Base-by-base conservation (phyloP, 352 stramenopile species). In the Pelagophyceae sp. region DNA sequence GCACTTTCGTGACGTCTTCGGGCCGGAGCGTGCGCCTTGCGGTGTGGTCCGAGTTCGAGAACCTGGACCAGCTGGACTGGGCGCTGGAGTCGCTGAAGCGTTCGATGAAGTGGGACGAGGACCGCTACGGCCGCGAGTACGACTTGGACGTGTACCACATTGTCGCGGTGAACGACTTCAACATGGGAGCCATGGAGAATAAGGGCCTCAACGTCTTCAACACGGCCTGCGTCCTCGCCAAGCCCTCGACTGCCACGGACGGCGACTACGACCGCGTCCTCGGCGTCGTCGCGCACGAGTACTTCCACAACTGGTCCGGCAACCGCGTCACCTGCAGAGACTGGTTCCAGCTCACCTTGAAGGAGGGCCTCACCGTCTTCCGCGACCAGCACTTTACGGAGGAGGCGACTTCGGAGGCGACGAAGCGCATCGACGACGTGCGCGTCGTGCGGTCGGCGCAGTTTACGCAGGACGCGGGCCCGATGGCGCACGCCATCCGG, bases 201-300 rank as follows among this genome's bases (percentile, higher is more conserved):
- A 89, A 88, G 84, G 88, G 87, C n/a, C 80, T 96, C 31, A 95
- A 95, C 80, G 86, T 96, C 32, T 96, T 96, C 78, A 96, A 95
- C 79, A 93, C 89, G 35, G 87, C 88, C 11, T 92, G 87, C 79
- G 87, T 92, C n/a, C 79, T 96, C 31, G 91, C 90, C 3, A 87
- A 92, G 82, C 83, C 82, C 33, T 79, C 84, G 33, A 92, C 86
- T 29, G 88, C 90, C 17, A 94, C 88, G 2, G 90, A 96, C 82
- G 75, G 80, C 17, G 90, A 96, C 80, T 94, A 92, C 79, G 87
- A 93, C 76, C 78, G 40, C 37, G 54, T 75, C 20, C 85, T 93
- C 80, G 89, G 85, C 35, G 89, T 94, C 19, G 87, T 92, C 69
- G 88, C 84, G 0, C 88, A 94, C 77, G 88, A 93, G 79, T 93